phyloP scores from a whole-genome alignment of 257 asterid genomes.

The Scutellaria minor region DNA sequence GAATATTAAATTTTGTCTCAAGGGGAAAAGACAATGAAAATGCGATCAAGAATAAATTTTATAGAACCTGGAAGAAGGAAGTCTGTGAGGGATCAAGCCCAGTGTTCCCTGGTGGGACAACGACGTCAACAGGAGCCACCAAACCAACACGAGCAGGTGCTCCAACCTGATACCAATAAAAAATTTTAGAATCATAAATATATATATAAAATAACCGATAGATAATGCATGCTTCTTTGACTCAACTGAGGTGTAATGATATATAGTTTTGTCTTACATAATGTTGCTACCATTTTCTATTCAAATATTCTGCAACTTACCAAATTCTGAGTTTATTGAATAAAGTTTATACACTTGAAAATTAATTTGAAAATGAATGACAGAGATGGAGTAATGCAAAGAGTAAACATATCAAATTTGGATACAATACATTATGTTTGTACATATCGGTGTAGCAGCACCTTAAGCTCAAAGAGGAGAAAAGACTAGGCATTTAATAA shows the following conservation, averaged over 20 bases:
- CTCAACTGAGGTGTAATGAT: not conserved
- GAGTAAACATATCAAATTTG: too few relatives aligned
- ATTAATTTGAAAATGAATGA: not conserved
- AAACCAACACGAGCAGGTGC: conserved; percentile 99
- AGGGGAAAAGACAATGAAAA: not conserved
- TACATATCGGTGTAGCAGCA: too few relatives aligned
- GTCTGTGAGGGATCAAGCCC: conserved; percentile 97
- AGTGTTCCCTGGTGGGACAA: conserved; percentile 96
- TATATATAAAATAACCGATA: not conserved
- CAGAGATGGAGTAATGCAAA: not conserved
- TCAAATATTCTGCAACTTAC: not conserved
- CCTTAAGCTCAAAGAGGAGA: not conserved
- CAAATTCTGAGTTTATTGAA: not conserved
- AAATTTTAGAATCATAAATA: not conserved
- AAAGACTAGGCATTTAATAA: not conserved
- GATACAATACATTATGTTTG: not conserved
- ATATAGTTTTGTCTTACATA: not conserved
- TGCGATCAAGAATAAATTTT: not conserved
- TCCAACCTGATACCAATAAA: conserved; percentile 63
- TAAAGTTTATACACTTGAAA: not conserved
- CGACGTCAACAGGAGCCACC: conserved; percentile 91
- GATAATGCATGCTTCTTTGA: not conserved
- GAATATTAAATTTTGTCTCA: not conserved
- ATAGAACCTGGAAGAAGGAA: conserved; percentile 83
- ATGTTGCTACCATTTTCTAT: not conserved